Conservation (phyloP, 257 asterid species). For the Przewalskia tangutica region DNA sequence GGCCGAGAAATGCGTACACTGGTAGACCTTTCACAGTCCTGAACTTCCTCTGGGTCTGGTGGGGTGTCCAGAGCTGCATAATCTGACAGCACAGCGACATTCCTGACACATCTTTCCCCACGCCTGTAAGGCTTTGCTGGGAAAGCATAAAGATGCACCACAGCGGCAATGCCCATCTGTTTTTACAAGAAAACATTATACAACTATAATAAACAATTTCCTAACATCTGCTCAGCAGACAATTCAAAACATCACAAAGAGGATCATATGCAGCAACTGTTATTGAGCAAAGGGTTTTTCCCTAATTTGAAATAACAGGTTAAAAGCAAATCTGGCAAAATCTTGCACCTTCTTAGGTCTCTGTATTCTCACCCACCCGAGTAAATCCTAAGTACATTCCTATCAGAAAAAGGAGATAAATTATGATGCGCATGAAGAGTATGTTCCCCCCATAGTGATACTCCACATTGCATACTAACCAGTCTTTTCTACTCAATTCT, state of each 20-base stretch:
- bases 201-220: conserved; percentile 1
- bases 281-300: not conserved
- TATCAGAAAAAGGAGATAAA: not conserved
- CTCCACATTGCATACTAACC: not conserved
- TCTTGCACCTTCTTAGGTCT: not conserved
- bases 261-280: not conserved
- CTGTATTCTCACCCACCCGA: not conserved
- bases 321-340: not conserved
- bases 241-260: not conserved
- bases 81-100: conserved; percentile 84
- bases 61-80: conserved; percentile 85
- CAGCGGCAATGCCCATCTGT: conserved; percentile 99
- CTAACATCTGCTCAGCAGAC: not conserved
- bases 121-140: conserved; percentile 89
- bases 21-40: conserved; percentile 67
- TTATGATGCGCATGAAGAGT: not conserved
- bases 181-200: conserved; percentile 19
- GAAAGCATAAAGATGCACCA: conserved; percentile 87
- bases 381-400: not conserved
- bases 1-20: conserved; percentile 41
- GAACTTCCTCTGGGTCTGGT: conserved; percentile 95
- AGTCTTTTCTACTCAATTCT: not conserved
- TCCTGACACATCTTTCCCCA: conserved; percentile 94
- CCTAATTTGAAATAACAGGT: not conserved
- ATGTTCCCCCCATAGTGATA: not conserved